phyloP scores from a whole-genome alignment of 73 alveolate genomes.

The Tetrahymena malaccensis region DNA sequence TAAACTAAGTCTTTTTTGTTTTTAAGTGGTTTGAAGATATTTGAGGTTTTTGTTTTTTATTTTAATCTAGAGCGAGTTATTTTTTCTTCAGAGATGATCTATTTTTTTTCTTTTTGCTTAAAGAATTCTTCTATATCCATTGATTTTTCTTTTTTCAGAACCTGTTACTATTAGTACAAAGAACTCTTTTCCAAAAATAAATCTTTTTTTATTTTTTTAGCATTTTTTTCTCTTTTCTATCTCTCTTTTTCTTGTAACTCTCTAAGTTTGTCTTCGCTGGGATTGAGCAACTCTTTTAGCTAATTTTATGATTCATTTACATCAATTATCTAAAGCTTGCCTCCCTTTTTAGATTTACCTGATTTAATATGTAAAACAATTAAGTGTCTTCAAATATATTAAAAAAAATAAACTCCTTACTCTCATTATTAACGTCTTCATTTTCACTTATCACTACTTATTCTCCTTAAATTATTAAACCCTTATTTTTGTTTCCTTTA shows the following conservation, averaged over 20 bases:
- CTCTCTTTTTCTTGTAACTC: neutral
- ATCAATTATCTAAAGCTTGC: neutral
- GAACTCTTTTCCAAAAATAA: neutral
- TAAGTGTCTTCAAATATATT: too few relatives aligned
- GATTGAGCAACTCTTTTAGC: neutral
- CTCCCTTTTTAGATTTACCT: neutral
- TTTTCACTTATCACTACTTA: neutral
- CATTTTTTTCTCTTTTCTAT: neutral
- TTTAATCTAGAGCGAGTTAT: neutral
- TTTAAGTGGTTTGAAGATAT: too few relatives aligned
- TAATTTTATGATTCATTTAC: neutral
- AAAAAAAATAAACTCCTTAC: neutral
- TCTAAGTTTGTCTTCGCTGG: neutral
- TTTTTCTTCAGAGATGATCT: neutral
- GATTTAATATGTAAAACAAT: neutral
- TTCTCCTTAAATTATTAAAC: neutral
- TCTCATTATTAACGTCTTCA: neutral
- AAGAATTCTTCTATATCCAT: neutral
- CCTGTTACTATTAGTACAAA: neutral
- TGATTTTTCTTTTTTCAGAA: neutral
- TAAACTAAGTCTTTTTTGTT: neutral
- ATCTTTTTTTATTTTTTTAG: neutral
- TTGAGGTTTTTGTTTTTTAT: neutral
- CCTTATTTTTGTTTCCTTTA: neutral
- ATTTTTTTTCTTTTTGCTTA: neutral